Base-by-base conservation (phyloP, 352 stramenopile species). In the Phytophthora pseudosyringae region DNA sequence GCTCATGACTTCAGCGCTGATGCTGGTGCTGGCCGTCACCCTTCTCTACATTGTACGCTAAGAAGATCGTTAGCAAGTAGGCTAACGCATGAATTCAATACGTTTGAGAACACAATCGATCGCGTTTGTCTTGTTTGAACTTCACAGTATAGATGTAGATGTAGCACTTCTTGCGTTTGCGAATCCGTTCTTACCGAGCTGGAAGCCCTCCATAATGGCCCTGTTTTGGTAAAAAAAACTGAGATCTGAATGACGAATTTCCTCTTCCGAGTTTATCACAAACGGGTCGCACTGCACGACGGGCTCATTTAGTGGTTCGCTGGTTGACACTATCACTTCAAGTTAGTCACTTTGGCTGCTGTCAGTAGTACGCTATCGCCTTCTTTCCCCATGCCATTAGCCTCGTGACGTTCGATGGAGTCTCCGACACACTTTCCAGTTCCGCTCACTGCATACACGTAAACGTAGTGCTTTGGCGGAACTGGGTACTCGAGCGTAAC, bases 261-360 rank as follows among this genome's bases (percentile, higher is more conserved):
- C 78, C 1, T 58, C 61, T 28, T 77, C 49, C 31, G 74, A 87
- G 31, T 65, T 89, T 81, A 92, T 92, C 50, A 92, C 79, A 35
- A 66, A 94, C 4, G 83, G 83, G 15, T 81, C 82, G 55, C 89
- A 77, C 60, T 89, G 82, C 43, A 86, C 73, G 3, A 90, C 72
- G 0, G 77, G 80, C 50, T 92, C 83, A 11, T 87, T 67, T 9
- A 92, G 45, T 12, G 79, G 81, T 58, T 89, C 13, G 4, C 83
- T 79, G 0, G 47, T 78, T 25, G 89, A 75, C 18, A 89, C 64
- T 39, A 90, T 81, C 29, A 85, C 69, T 59, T 91, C 75, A 1
- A 90, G 48, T 3, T 53, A 58, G 2, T 81, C 72, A 3, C 50
- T 15, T 73, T 61, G 1, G 46, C 67, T 3, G 69, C 61, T 15